Evolutionary conservation across 2,329 filamentous ascomycete species (phyloP), one percentile per base, ranked within the genome.

Genomic region (Colletotrichum eleusines): DNA sequence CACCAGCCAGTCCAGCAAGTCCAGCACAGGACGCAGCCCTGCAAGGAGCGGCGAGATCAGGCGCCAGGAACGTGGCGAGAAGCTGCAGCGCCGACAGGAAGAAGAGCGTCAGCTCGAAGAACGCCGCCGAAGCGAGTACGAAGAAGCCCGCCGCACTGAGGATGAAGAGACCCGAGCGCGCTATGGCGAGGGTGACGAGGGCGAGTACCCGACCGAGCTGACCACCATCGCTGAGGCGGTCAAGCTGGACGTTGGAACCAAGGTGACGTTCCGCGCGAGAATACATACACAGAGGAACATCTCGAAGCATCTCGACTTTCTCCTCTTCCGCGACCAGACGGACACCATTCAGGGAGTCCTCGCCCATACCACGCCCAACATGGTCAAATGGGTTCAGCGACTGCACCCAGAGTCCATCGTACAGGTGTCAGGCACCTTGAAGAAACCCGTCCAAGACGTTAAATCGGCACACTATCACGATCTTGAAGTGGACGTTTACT

Each of bases 371-470:
- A 83, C 76, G 84, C 90, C 74, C 88, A 89, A 92, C 76, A 95
- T 97, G 87, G 86, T 97, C 35, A 91, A 93, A 77, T 97, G 94
- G 92, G 93, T 93, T 3, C 93, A 97, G 81, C 93, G 94, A 78
- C 84, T 97, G 55, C 90, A 91, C 65, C 84, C 91, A 7, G 95
- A 97, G 78, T 92, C 90, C 9, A 88, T 97, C 61, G 90, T 97
- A 6, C 88, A 93, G 68, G 89, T 97, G 66, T 89, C 87, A 63
- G 95, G 94, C 69, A 87, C 87, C 1, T 81, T 97, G 5, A 92
- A 94, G 76, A 86, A 87, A 72, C 92, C 94, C 0, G 90, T 92
- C 8, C 90, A 94, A 75, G 88, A 90, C 48, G 87, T 98, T 69
- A 89, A 91, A 74, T 91, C 93, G 48, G 92, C 93, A 38, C 91